These are phyloP conservation scores for Cucurbita pepo DNA, from an alignment of 306 rosid species.

Conservation along the genomic window DNA sequence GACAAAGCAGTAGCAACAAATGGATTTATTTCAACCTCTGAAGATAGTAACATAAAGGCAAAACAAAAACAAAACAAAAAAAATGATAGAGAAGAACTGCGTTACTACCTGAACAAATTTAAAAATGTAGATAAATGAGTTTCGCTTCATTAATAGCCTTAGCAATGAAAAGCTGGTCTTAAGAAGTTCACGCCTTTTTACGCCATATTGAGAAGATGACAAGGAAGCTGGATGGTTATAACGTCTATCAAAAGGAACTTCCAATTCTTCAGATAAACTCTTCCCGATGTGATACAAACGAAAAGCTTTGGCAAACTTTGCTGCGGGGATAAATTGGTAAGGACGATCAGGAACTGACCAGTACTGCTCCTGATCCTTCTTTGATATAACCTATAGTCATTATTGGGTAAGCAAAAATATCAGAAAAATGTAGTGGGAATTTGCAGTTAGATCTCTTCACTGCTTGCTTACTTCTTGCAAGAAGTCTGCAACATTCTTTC, in stretches of 20 bases:
- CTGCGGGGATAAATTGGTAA: constrained; percentile 61
- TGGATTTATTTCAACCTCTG: neutral
- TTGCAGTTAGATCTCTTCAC: constrained; percentile 5
- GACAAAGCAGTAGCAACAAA: neutral
- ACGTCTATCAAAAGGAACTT: constrained; percentile 62
- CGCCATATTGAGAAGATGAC: constrained; percentile 63
- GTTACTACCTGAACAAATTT: constrained; percentile 82
- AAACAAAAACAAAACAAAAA: neutral
- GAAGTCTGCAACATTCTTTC: constrained; percentile 97
- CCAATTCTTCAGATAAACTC: constrained; percentile 52
- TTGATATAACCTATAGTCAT: constrained; percentile 62
- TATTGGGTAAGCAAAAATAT: neutral
- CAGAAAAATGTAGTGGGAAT: constrained; percentile 10
- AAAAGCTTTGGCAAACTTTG: constrained; percentile 72
- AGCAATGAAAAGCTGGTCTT: constrained; percentile 74
- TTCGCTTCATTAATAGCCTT: constrained; percentile 74
- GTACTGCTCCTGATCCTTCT: constrained; percentile 97
- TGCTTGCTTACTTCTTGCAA: constrained; percentile 90
- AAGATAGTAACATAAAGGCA: neutral
- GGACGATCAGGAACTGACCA: constrained; percentile 70
- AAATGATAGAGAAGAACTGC: neutral
- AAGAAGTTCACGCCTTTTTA: constrained; percentile 51
- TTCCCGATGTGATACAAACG: constrained; percentile 49
- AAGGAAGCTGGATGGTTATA: constrained; percentile 87
- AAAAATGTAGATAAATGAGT: constrained; percentile 83